These are phyloP conservation scores for Kuraishia molischiana DNA, from an alignment of 805 yeast species.

Conservation along the genomic window DNA sequence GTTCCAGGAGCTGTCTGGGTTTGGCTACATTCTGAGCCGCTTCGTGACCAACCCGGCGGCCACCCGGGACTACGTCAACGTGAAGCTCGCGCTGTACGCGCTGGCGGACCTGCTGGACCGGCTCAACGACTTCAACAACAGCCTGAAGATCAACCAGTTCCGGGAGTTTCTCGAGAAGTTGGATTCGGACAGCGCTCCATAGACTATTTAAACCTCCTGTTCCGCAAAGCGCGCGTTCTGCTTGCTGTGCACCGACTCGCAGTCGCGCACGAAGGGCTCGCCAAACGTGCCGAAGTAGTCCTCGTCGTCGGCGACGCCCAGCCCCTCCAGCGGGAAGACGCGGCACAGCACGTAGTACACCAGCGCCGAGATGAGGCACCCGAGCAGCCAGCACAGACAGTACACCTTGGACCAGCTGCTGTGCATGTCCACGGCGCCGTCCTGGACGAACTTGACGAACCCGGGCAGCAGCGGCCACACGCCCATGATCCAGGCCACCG, in stretches of 20 bases:
- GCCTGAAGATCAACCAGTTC: background rate
- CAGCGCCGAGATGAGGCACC: conserved; percentile 27
- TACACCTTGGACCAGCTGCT: background rate
- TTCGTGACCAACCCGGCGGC: background rate
- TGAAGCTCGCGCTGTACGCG: background rate
- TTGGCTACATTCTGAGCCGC: background rate
- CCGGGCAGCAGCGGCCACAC: conserved; percentile 44
- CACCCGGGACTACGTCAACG: background rate
- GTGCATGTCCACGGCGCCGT: conserved; percentile 1
- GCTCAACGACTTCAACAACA: background rate
- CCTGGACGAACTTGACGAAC: conserved; percentile 20
- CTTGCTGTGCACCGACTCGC: too few relatives aligned
- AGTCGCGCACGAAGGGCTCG: background rate
- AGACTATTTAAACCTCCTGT: too few relatives aligned
- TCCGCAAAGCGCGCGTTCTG: too few relatives aligned
- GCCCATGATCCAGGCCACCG: conserved; percentile 26
- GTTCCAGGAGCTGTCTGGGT: background rate
- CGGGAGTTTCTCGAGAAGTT: background rate
- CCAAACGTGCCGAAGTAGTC: conserved; percentile 19
- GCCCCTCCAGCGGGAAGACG: conserved; percentile 24
- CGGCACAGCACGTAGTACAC: conserved; percentile 23
- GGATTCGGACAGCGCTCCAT: too few relatives aligned
- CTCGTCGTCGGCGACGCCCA: conserved; percentile 21
- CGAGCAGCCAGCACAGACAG: conserved; percentile 32
- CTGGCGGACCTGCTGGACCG: background rate